Evolutionary conservation across 306 rosid species (phyloP), one percentile per base, ranked within the genome.

Genomic region (Rosa multiflora): DNA sequence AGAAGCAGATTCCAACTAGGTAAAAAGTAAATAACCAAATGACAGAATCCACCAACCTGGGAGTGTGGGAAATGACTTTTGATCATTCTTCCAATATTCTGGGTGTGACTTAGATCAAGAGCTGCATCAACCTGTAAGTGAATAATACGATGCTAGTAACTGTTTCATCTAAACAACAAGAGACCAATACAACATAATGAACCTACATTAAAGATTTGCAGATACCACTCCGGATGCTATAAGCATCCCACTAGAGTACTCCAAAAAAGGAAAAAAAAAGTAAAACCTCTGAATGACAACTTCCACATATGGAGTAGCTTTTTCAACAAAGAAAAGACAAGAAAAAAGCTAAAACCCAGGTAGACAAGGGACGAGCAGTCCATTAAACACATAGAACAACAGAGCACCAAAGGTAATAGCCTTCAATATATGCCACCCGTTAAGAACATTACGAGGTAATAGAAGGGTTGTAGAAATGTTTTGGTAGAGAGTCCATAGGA

Each of bases 61-160:
- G 99, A 95, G 87, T 92, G 99, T 67, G 99, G 99, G 84, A 95
- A 95, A 82, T 95, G 99, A 76, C 95, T 53, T 88, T 92, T 95
- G 83, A 95, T 95, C 99, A 93, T 95, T 81, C 97, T 89, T 81
- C 99, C 99, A 77, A 95, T 95, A 87, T 95, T 95, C 84, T 95
- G 99, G 26, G 99, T 95, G 82, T 95, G 99, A 87, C 99, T 95
- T 83, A 95, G 88, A 89, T 95, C 99, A 72, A 95, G 98, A 82
- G 99, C 99, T 17, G 99, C 98, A 87, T 95, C 99, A 72, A 95
- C 99, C 99, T 95, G 84, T 52, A 73, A 76, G 81, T 32, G 64
- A 77, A 59, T 17, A 69, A 84, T 58, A 76, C 53, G 66, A 69
- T 58, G 26, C 59, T 52, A 37, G 37, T 42, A 20, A 13, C 8